Evolutionary conservation across 768 basidiomycete species (phyloP), one percentile per base, ranked within the genome.

Genomic region (Panus rudis): DNA sequence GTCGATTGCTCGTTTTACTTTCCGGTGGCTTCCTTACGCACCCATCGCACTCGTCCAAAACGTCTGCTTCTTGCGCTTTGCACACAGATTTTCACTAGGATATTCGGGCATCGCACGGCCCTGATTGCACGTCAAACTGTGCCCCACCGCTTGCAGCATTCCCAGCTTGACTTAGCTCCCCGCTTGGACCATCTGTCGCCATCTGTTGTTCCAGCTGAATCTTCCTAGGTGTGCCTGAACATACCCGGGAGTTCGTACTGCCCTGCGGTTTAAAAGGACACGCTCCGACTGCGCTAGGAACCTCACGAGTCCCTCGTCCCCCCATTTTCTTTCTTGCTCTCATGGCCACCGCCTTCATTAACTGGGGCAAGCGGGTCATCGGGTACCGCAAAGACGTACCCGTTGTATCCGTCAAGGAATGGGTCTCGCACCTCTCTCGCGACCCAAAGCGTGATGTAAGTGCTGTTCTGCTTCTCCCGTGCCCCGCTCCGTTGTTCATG

Each of bases 371-470:
- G 62, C 70, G 68, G 37, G 48, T 78, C 32, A 69, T 89, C 35
- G 75, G 63, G 6, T 70, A 81, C 52, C 78, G 81, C 6, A 81
- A 85, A 42, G 64, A 78, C 6, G 73, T 81, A 5, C 76, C 81
- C 19, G 65, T 80, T 32, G 66, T 87, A 35, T 73, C 81, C n/a
- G 65, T 70, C 30, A 61, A 63, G 6, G 73, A 82, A 39, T 90
- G 76, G 66, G 37, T 81, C 32, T 52, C 54, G 8, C 53, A 59
- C 17, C 63, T 69, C 37, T 51, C 66, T 23, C 47, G 48, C 5
- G 60, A 78, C 43, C 82, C 84, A 1, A 70, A 63, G 44, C 66
- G 60, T 28, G 63, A 63, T 20, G 85, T 85, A 52, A 42, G 77
- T 63, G 14, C 17, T 42, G 28, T 27, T 33, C 41, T 44, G 19